Conservation (phyloP, 1,284 basidiomycete genomes). For the Ustilago curta region DNA sequence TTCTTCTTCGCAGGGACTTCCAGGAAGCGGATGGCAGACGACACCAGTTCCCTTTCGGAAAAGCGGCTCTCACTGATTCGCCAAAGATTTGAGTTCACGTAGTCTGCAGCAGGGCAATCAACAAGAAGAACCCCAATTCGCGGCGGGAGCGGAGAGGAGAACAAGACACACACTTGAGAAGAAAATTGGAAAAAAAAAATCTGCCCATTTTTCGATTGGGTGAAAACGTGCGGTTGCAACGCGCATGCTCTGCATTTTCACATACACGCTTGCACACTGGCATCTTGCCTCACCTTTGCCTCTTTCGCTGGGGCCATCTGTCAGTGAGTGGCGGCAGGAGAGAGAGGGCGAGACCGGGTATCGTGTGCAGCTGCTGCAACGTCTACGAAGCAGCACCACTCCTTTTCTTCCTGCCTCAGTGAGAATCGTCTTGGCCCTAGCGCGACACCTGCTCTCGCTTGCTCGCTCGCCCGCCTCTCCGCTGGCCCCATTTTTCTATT, state of each 20-base stretch:
- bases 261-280: neutral
- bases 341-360: slow-evolving; percentile 1
- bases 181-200: slow-evolving; percentile 22
- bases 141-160: slow-evolving; percentile 9
- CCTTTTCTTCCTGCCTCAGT: neutral
- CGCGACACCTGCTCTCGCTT: slow-evolving; percentile 15
- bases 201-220: slow-evolving; percentile 27
- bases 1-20: neutral
- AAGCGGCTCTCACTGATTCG: slow-evolving; percentile 14
- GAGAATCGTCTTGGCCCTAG: slow-evolving; percentile 19
- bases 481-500: slow-evolving; percentile 18
- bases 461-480: slow-evolving; percentile 7
- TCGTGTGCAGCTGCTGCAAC: slow-evolving; percentile 16
- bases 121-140: slow-evolving; percentile 3
- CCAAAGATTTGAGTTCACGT: slow-evolving; percentile 12
- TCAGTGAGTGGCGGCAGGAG: neutral
- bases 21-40: slow-evolving; percentile 24
- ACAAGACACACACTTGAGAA: neutral
- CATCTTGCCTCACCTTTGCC: neutral
- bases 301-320: slow-evolving; percentile 9
- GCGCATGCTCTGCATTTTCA: slow-evolving; percentile 7
- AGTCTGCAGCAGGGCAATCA: slow-evolving; percentile 12
- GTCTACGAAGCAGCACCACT: slow-evolving; percentile 13
- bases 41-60: slow-evolving; percentile 19
- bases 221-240: slow-evolving; percentile 24